Evolutionary conservation across 257 asterid genomes (phyloP), one percentile per base, ranked within the genome.

Genomic region (Capsicum pubescens): DNA sequence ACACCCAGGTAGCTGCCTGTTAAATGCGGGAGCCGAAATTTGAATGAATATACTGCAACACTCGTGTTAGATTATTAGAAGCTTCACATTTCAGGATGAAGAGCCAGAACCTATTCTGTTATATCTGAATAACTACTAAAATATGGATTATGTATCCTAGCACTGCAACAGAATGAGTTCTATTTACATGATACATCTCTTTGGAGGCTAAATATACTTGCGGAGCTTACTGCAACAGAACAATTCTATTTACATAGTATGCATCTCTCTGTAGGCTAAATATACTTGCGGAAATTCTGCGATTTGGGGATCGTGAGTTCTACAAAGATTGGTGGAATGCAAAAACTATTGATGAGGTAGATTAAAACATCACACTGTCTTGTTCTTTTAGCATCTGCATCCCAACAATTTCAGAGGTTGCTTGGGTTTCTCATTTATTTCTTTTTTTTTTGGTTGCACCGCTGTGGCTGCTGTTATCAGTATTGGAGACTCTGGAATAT

Each of bases 321-420:
- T 97, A 97, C 89, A 97, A 95, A 90, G 99, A 95, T 88, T 97
- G 99, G 99, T 97, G 99, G 99, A 97, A 97, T 86, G 99, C 98
- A 83, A 93, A 89, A 89, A 95, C 99, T 26, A 91, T 97, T 74
- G 99, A 95, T 85, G 99, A 97, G 98, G 99, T 93, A 90, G 19
- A 74, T 11, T 69, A 48, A 67, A 60, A 11, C 17, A 8, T 54
- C 42, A 35, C 5, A 16, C 15, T 35, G 60, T 57, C 54, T 59
- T n/a, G 67, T 59, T 50, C 54, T 13, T 9, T 32, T 68, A 46
- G 19, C 7, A 74, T 26, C 54, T 48, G 61, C 66, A 21, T 48
- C 48, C 36, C 69, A 52, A 46, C 16, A 32, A 4, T 80, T 59
- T 61, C 52, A 21, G 64, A 16, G 57, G 84, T 86, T 35, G 82